These are phyloP conservation scores for Rhododendron williamsianum DNA, from an alignment of 148 eudicot genomes.

Conservation along the genomic window DNA sequence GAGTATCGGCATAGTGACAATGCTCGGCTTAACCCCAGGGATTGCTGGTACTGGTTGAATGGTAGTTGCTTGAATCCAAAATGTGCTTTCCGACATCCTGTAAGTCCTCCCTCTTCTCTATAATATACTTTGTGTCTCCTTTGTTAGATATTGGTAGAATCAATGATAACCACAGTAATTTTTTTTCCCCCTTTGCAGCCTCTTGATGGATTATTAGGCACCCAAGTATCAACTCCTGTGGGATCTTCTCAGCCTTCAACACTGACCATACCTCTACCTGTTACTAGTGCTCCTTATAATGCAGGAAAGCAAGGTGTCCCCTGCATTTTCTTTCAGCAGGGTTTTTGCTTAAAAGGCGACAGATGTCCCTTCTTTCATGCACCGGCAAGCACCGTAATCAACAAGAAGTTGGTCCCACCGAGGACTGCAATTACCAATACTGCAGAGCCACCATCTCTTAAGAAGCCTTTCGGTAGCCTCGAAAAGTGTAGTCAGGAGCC, in stretches of 20 bases:
- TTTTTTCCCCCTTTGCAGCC: slow-evolving; percentile 47
- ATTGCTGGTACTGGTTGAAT: slow-evolving; percentile 83
- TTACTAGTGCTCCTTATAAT: slow-evolving; percentile 27
- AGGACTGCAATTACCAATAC: slow-evolving; percentile 25
- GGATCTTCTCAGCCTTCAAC: slow-evolving; percentile 33
- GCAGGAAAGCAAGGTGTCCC: slow-evolving; percentile 61
- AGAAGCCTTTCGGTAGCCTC: slow-evolving; percentile 43
- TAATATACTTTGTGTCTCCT: background rate
- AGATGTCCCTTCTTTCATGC: slow-evolving; percentile 65
- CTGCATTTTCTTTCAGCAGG: slow-evolving; percentile 81
- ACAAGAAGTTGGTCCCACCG: slow-evolving; percentile 37
- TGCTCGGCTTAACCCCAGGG: slow-evolving; percentile 87
- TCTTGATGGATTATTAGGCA: slow-evolving; percentile 58
- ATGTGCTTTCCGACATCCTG: slow-evolving; percentile 86
- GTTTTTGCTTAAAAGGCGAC: slow-evolving; percentile 74
- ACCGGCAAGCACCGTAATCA: slow-evolving; percentile 34
- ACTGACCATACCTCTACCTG: slow-evolving; percentile 22
- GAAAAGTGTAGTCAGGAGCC: slow-evolving; percentile 51
- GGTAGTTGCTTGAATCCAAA: slow-evolving; percentile 85
- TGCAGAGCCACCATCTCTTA: slow-evolving; percentile 36
- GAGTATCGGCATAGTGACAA: slow-evolving; percentile 95
- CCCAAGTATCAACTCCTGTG: slow-evolving; percentile 44
- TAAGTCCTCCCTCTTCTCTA: slow-evolving; percentile 31
- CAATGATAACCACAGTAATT: background rate
- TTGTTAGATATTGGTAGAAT: background rate